phyloP scores from a whole-genome alignment of 331 rosid genomes.

The Quercus lobata region DNA sequence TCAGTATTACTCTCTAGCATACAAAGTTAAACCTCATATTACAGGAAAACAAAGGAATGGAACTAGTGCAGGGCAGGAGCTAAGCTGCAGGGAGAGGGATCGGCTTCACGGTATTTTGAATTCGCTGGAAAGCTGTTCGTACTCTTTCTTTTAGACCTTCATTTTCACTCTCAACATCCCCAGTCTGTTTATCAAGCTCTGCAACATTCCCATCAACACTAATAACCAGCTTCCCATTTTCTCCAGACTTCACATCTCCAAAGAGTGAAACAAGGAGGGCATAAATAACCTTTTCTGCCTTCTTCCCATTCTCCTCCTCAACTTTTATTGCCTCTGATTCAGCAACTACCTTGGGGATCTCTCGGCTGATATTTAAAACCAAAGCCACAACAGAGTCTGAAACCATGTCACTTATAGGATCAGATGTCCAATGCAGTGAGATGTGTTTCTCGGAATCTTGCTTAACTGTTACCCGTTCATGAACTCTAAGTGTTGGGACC shows the following conservation, averaged over 20 bases:
- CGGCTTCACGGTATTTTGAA: constrained; percentile 73
- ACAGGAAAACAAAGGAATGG: not conserved
- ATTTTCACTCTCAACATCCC: constrained; percentile 83
- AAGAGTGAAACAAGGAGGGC: constrained; percentile 76
- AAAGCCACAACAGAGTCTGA: constrained; percentile 83
- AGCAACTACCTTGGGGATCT: constrained; percentile 59
- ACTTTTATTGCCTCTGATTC: constrained; percentile 59
- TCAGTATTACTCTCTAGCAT: not conserved
- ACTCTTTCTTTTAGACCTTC: constrained; percentile 91
- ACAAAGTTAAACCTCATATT: not conserved
- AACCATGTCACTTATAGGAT: constrained; percentile 91
- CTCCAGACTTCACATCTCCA: constrained; percentile 76
- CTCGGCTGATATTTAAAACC: constrained; percentile 62
- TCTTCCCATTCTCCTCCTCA: constrained; percentile 69
- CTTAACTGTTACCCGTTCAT: constrained; percentile 66
- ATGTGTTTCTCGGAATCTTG: constrained; percentile 80
- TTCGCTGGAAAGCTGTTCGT: constrained; percentile 61
- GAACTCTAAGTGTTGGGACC: constrained; percentile 64
- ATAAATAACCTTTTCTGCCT: constrained; percentile 64
- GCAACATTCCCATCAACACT: constrained; percentile 80
- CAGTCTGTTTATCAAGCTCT: constrained; percentile 67
- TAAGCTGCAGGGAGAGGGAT: constrained; percentile 59
- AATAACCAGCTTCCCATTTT: constrained; percentile 79
- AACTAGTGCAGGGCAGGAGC: not conserved
- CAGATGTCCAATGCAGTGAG: constrained; percentile 83